Evolutionary conservation across 2,329 filamentous ascomycete genomes (phyloP).

Genomic region (Arthrinium phaeospermum): DNA sequence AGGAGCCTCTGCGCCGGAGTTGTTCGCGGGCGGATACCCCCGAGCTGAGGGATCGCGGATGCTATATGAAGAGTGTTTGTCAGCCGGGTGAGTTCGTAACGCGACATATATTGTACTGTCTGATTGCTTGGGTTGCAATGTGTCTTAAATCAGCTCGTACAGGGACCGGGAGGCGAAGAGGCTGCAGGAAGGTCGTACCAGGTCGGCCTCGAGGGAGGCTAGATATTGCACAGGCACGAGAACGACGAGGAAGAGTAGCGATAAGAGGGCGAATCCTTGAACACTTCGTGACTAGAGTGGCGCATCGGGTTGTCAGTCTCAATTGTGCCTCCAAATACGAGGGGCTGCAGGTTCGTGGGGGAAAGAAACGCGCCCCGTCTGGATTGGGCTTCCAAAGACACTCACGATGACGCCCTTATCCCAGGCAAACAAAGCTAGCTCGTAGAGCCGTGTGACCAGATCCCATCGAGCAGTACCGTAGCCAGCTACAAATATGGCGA

Average conservation of each 20-base stretch:
- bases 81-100: conserved; percentile 27
- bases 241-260: conserved; percentile 82
- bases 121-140: neutral
- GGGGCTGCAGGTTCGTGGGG: neutral
- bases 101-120: neutral
- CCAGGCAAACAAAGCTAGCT: conserved; percentile 96
- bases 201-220: conserved; percentile 76
- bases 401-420: conserved; percentile 86
- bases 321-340: neutral
- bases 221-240: conserved; percentile 85
- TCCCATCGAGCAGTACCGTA: conserved; percentile 99
- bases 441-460: conserved; percentile 94
- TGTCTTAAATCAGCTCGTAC: conserved; percentile 16
- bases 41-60: conserved; percentile 77
- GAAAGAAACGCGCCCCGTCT: neutral
- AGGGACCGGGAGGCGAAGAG: conserved; percentile 7
- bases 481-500: conserved; percentile 98
- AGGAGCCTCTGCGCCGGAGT: conserved; percentile 90
- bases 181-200: conserved; percentile 62
- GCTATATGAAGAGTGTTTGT: conserved; percentile 56
- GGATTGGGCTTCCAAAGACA: neutral
- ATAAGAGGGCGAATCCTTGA: conserved; percentile 84
- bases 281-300: conserved; percentile 74
- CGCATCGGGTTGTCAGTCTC: conserved; percentile 24
- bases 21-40: conserved; percentile 96